These are phyloP conservation scores for Trichocomaceae sp. DNA, from an alignment of 2,329 filamentous ascomycete genomes.

Conservation along the genomic window DNA sequence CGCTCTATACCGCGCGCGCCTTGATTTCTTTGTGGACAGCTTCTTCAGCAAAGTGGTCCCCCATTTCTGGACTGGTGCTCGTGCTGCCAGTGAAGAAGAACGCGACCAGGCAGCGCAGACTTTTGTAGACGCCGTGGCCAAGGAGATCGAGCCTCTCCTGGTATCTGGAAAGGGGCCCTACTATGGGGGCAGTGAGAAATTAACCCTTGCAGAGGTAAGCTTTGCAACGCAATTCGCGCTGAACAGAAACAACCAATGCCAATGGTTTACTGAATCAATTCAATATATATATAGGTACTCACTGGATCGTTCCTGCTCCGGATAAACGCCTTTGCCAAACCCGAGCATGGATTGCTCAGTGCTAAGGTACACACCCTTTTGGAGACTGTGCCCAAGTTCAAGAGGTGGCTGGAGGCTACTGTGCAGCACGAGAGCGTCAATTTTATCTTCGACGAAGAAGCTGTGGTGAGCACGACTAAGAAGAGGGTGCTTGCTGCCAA, in stretches of 20 bases:
- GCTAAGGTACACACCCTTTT: slow-evolving; percentile 38
- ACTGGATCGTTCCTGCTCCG: slow-evolving; percentile 63
- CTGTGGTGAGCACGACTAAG: slow-evolving; percentile 38
- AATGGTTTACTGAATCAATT: not conserved
- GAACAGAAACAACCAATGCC: not conserved
- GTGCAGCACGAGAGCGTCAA: slow-evolving; percentile 60
- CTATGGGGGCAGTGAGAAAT: slow-evolving; percentile 56
- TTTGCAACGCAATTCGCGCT: not conserved
- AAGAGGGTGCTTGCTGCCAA: slow-evolving; percentile 30
- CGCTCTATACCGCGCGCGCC: slow-evolving; percentile 58
- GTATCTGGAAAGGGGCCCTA: slow-evolving; percentile 47
- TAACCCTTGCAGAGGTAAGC: slow-evolving; percentile 68
- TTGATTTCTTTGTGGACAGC: slow-evolving; percentile 66
- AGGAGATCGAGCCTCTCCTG: slow-evolving; percentile 69
- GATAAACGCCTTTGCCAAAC: slow-evolving; percentile 49
- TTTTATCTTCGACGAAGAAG: slow-evolving; percentile 53
- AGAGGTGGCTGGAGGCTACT: slow-evolving; percentile 59
- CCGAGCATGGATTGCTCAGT: slow-evolving; percentile 47
- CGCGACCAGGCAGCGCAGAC: slow-evolving; percentile 44
- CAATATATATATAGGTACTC: slow-evolving; percentile 43
- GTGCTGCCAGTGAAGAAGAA: slow-evolving; percentile 45
- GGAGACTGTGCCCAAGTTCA: slow-evolving; percentile 59
- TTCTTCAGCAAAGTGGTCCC: slow-evolving; percentile 57
- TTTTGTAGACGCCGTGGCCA: slow-evolving; percentile 52
- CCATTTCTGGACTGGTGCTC: slow-evolving; percentile 43